Evolutionary conservation across 2,329 filamentous ascomycete genomes (phyloP).

Genomic region (Ceratocystiopsis sp.): DNA sequence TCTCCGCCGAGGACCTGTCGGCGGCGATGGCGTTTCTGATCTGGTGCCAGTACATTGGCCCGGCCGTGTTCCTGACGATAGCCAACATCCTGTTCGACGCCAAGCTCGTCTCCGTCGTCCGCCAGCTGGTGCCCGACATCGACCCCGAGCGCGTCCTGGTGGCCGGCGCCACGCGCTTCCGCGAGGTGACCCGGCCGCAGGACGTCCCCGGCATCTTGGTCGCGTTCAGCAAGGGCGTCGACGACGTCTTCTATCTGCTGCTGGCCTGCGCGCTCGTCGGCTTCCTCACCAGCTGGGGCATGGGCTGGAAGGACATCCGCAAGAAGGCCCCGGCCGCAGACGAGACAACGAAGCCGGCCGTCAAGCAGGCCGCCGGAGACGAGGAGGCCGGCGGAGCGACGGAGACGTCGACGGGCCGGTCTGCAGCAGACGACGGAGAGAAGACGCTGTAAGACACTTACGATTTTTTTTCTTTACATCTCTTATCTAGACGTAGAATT

Average conservation of each 20-base stretch:
- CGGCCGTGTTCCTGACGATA: conserved; percentile 30
- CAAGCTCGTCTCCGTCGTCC: conserved; percentile 10
- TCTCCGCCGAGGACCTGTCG: conserved; percentile 11
- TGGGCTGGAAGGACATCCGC: conserved; percentile 29
- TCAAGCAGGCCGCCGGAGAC: too few relatives aligned
- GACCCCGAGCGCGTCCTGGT: conserved; percentile 3
- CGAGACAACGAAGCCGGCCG: too few relatives aligned
- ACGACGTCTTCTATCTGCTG: conserved; percentile 22
- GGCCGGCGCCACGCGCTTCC: conserved; percentile 15
- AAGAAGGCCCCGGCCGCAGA: conserved; percentile 13
- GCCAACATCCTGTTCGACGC: conserved; percentile 36
- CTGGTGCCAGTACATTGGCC: conserved; percentile 34
- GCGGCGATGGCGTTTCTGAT: conserved; percentile 20
- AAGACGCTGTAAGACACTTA: too few relatives aligned
- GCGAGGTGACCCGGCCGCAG: conserved; percentile 13
- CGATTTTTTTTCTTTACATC: too few relatives aligned
- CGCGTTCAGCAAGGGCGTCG: conserved; percentile 21
- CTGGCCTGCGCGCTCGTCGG: conserved; percentile 18
- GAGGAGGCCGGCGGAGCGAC: too few relatives aligned
- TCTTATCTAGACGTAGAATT: too few relatives aligned
- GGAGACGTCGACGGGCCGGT: too few relatives aligned
- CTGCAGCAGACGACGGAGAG: too few relatives aligned
- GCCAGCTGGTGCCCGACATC: conserved; percentile 1
- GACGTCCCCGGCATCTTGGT: conserved; percentile 18
- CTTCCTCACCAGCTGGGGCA: conserved; percentile 22